These are phyloP conservation scores for Aureobasidium sp. DNA, from an alignment of 2,329 filamentous ascomycete species.

Conservation along the genomic window DNA sequence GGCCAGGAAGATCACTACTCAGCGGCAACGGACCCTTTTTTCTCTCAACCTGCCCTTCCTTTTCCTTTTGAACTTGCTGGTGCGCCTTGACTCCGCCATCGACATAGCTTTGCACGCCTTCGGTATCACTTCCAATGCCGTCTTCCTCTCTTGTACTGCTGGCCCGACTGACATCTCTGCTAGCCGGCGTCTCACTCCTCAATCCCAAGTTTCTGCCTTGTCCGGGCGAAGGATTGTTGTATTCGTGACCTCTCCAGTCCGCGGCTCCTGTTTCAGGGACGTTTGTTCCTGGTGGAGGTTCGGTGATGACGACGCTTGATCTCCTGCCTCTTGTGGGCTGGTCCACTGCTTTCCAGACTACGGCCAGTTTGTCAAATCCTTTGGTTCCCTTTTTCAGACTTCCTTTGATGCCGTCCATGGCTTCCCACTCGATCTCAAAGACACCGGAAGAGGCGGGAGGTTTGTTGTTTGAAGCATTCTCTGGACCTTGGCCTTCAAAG, in stretches of 20 bases:
- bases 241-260: conserved; percentile 61
- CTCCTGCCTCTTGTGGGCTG: conserved; percentile 19
- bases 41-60: neutral
- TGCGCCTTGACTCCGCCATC: neutral
- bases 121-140: conserved; percentile 5
- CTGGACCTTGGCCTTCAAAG: conserved; percentile 76
- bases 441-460: conserved; percentile 59
- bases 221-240: conserved; percentile 20
- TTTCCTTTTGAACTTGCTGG: neutral
- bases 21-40: conserved; percentile 12
- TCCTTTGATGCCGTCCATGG: conserved; percentile 92
- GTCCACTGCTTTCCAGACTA: conserved; percentile 64
- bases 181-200: conserved; percentile 56
- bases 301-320: conserved; percentile 46
- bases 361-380: conserved; percentile 72
- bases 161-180: conserved; percentile 62
- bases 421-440: conserved; percentile 65
- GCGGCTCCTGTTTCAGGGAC: conserved; percentile 64
- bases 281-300: conserved; percentile 60
- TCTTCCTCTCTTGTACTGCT: conserved; percentile 35
- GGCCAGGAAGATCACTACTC: conserved; percentile 1
- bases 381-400: conserved; percentile 73
- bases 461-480: conserved; percentile 56
- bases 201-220: conserved; percentile 60
- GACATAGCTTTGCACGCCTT: conserved; percentile 11